Percentiles rank a stretch among this genome's conserved stretches.
Conservation (phyloP, 179 eudicot species). For the Silene coronaria region DNA sequence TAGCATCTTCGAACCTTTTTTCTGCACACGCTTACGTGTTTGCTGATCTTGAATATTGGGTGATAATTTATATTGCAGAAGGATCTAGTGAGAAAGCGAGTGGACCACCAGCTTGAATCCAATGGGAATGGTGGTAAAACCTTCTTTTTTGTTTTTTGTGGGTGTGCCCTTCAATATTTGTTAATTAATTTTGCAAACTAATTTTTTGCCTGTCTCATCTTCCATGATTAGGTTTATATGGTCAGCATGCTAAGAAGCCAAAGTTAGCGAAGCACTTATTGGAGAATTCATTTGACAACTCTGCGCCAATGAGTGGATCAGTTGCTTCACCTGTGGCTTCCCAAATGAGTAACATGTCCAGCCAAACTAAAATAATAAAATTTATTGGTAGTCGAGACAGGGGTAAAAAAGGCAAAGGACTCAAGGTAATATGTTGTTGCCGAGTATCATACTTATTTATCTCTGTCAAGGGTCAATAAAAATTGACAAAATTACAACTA, state of each 20-base stretch:
- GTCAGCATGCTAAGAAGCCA: slow-evolving; percentile 58
- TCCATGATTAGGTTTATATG: slow-evolving; percentile 52
- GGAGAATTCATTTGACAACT: slow-evolving; percentile 57
- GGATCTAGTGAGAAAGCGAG: slow-evolving; percentile 58
- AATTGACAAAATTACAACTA: background rate
- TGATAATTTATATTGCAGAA: slow-evolving; percentile 40
- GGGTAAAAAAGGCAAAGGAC: slow-evolving; percentile 58
- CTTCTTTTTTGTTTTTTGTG: slow-evolving; percentile 7
- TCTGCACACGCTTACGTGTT: background rate
- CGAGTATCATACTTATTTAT: slow-evolving; percentile 2
- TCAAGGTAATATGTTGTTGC: slow-evolving; percentile 48
- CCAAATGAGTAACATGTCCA: slow-evolving; percentile 86
- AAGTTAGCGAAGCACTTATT: slow-evolving; percentile 58
- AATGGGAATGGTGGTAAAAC: slow-evolving; percentile 65
- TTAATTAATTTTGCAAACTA: background rate
- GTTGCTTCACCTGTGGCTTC: slow-evolving; percentile 83
- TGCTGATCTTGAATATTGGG: slow-evolving; percentile 7
- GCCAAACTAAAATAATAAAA: slow-evolving; percentile 68
- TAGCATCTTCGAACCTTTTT: background rate
- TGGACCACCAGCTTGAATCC: slow-evolving; percentile 57
- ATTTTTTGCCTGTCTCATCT: slow-evolving; percentile 7
- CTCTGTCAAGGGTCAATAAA: background rate
- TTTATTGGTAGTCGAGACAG: slow-evolving; percentile 67
- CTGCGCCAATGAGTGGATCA: slow-evolving; percentile 47
- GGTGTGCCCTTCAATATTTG: background rate